Percentiles rank a stretch among this genome's conserved stretches.
phyloP scores from a whole-genome alignment of 495 filamentous ascomycete genomes.

The Trichoderma parareesei region DNA sequence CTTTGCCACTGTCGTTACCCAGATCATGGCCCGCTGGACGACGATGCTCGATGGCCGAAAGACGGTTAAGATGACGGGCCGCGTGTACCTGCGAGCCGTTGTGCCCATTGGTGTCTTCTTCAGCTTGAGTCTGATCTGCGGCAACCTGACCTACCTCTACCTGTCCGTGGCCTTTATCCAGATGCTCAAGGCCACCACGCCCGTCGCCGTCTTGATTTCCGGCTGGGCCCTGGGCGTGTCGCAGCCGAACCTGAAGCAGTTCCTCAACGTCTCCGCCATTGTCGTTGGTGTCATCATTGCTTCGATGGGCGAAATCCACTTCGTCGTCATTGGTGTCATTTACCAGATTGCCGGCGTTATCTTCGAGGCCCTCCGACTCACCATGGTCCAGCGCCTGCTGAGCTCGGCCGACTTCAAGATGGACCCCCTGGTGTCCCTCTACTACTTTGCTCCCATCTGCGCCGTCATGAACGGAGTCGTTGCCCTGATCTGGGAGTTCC shows the following conservation, averaged over 20 bases:
- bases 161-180: slow-evolving; percentile 93
- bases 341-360: slow-evolving; percentile 77
- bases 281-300: slow-evolving; percentile 86
- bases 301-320: slow-evolving; percentile 87
- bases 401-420: slow-evolving; percentile 93
- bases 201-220: slow-evolving; percentile 78
- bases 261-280: slow-evolving; percentile 80
- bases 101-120: slow-evolving; percentile 91
- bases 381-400: slow-evolving; percentile 84
- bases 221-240: slow-evolving; percentile 77
- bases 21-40: slow-evolving; percentile 78
- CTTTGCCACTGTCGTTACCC: slow-evolving; percentile 86
- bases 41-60: slow-evolving; percentile 81
- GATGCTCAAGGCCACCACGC: slow-evolving; percentile 96
- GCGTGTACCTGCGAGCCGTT: slow-evolving; percentile 82
- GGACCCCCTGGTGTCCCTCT: slow-evolving; percentile 91
- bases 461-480: slow-evolving; percentile 79
- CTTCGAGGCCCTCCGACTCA: slow-evolving; percentile 85
- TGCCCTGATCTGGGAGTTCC: slow-evolving; percentile 71
- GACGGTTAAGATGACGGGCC: slow-evolving; percentile 87
- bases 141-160: slow-evolving; percentile 88
- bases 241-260: slow-evolving; percentile 65
- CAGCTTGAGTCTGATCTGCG: slow-evolving; percentile 88
- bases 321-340: slow-evolving; percentile 77
- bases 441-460: slow-evolving; percentile 93